Evolutionary conservation across 495 filamentous ascomycete species (phyloP).

Genomic region (Penicillium mononematosum): DNA sequence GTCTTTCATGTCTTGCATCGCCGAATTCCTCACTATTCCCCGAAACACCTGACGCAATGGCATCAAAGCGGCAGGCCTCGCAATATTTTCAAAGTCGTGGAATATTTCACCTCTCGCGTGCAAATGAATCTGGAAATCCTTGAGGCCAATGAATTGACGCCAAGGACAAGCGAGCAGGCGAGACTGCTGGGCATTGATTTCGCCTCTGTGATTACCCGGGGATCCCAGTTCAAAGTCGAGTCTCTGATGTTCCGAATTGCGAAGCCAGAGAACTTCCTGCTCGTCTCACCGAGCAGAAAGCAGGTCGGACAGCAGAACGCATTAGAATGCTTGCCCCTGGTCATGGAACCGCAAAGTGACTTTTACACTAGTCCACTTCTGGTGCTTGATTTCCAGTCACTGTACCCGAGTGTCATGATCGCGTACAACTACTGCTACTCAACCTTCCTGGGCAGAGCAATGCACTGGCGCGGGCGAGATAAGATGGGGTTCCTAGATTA

Average conservation of each 20-base stretch:
- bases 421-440: constrained; percentile 99
- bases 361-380: constrained; percentile 90
- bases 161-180: constrained; percentile 91
- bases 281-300: constrained; percentile 84
- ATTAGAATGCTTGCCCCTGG: constrained; percentile 88
- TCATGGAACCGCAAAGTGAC: constrained; percentile 95
- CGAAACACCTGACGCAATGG: constrained; percentile 76
- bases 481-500: constrained; percentile 95
- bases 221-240: constrained; percentile 97
- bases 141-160: constrained; percentile 83
- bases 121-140: constrained; percentile 87
- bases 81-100: constrained; percentile 70
- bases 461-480: constrained; percentile 81
- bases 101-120: constrained; percentile 75
- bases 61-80: constrained; percentile 64
- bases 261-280: constrained; percentile 91
- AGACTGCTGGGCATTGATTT: constrained; percentile 93
- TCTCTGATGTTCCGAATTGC: constrained; percentile 98
- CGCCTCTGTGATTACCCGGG: constrained; percentile 88
- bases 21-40: constrained; percentile 87
- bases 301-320: constrained; percentile 95
- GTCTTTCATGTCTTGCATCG: constrained; percentile 88
- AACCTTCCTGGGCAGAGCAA: constrained; percentile 84
- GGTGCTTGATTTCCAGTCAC: constrained; percentile 92
- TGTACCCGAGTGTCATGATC: constrained; percentile 98